Percentiles rank a stretch among this genome's conserved stretches.
Conservation (phyloP, 2,329 filamentous ascomycete genomes). For the Ophiosphaerella herpotricha region DNA sequence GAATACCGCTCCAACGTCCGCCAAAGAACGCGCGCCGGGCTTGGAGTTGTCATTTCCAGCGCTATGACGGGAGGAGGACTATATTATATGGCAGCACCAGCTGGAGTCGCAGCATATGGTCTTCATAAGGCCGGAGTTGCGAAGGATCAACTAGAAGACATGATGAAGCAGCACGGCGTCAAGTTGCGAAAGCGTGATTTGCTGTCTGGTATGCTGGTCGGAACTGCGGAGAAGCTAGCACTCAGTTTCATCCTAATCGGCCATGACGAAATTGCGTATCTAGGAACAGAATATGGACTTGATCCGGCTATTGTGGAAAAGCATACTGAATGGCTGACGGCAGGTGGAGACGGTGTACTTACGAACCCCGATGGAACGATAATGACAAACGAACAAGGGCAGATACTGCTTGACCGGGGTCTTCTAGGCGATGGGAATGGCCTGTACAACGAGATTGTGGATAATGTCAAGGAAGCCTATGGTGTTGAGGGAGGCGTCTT, state of each 20-base stretch:
- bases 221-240: conserved; percentile 1
- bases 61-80: no score
- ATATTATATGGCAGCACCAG: no score
- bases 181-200: no score
- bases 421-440: conserved; percentile 3
- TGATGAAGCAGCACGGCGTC: no score
- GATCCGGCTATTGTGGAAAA: background rate
- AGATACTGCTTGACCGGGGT: conserved; percentile 88
- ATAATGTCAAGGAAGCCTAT: background rate
- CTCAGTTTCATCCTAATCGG: conserved; percentile 1
- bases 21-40: no score
- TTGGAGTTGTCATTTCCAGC: no score
- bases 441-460: background rate
- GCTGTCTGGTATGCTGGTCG: background rate
- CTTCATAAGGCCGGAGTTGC: no score
- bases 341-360: background rate
- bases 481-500: background rate
- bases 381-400: conserved; percentile 93
- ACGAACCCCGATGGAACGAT: conserved; percentile 65
- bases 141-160: no score
- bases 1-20: no score
- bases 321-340: background rate
- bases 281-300: background rate
- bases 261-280: background rate
- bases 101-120: no score